phyloP scores from a whole-genome alignment of 169 alveolate species.

The Cyclospora cayetanensis region DNA sequence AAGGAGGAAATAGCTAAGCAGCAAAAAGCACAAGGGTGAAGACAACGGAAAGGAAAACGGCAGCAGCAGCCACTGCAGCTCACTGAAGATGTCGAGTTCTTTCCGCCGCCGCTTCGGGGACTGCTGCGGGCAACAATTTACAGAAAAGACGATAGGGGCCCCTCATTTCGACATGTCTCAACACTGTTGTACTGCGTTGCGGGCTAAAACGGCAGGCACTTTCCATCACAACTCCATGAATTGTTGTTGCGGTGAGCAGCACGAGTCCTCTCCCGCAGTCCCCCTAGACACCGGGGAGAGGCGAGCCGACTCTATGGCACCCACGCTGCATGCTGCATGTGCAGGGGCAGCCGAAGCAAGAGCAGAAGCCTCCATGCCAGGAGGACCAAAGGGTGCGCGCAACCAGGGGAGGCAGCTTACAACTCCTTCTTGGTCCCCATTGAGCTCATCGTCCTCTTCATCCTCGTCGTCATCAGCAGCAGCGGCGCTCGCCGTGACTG shows the following conservation, averaged over 20 bases:
- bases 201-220: too few species aligned
- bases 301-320: too few species aligned
- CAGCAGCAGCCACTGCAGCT: not conserved
- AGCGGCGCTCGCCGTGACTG: not conserved
- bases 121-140: not conserved
- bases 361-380: not conserved
- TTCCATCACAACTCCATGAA: too few species aligned
- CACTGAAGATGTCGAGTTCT: not conserved
- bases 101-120: slow-evolving; percentile 5
- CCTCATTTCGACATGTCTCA: too few species aligned
- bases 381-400: not conserved
- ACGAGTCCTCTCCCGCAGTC: too few species aligned
- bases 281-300: too few species aligned
- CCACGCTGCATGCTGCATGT: not conserved
- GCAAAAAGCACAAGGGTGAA: not conserved
- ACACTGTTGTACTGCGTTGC: too few species aligned
- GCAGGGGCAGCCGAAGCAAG: not conserved
- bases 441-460: slow-evolving; percentile 7
- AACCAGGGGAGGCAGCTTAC: not conserved
- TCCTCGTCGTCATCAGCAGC: slow-evolving; percentile 17
- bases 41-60: not conserved
- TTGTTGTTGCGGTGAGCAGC: too few species aligned
- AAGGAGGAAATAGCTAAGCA: not conserved
- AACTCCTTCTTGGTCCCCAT: slow-evolving; percentile 4
- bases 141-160: not conserved